Conservation (phyloP, 306 rosid genomes). For the Hippophae rhamnoides region DNA sequence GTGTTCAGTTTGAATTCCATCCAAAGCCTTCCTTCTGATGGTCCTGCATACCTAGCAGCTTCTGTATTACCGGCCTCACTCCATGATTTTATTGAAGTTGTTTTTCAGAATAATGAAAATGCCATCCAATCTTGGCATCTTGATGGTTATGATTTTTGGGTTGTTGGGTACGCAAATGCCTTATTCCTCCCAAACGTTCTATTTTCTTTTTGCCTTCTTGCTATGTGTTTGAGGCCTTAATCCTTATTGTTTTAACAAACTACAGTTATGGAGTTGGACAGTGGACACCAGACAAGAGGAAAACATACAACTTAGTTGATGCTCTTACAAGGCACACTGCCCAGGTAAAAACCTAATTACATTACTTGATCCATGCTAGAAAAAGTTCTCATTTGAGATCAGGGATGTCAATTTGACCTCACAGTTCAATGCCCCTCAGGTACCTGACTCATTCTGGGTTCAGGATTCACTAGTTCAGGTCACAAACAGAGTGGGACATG, state of each 20-base stretch:
- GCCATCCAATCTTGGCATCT: slow-evolving; percentile 82
- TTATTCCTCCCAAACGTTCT: not conserved
- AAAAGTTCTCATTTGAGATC: too few species aligned
- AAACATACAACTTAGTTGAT: slow-evolving; percentile 63
- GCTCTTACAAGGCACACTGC: slow-evolving; percentile 88
- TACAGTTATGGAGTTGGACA: slow-evolving; percentile 65
- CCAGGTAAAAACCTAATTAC: slow-evolving; percentile 41
- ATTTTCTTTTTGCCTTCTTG: slow-evolving; percentile 3
- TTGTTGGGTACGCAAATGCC: slow-evolving; percentile 56
- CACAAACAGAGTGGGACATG: too few species aligned
- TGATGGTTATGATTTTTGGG: slow-evolving; percentile 97
- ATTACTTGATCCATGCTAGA: too few species aligned
- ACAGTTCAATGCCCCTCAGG: too few species aligned
- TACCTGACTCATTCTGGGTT: too few species aligned
- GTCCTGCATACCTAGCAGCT: slow-evolving; percentile 46
- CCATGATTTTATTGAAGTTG: slow-evolving; percentile 80
- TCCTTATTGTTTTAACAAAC: slow-evolving; percentile 10
- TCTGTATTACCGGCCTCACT: slow-evolving; percentile 48
- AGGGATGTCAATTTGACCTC: too few species aligned
- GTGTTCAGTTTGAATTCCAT: slow-evolving; percentile 46
- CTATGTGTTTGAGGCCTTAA: slow-evolving; percentile 5
- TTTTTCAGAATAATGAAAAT: slow-evolving; percentile 76
- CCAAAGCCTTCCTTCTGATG: slow-evolving; percentile 47
- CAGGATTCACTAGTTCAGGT: too few species aligned
- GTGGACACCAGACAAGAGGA: slow-evolving; percentile 58